Evolutionary conservation across 2,329 filamentous ascomycete genomes (phyloP).

Genomic region (Sporothrix euskadiensis): DNA sequence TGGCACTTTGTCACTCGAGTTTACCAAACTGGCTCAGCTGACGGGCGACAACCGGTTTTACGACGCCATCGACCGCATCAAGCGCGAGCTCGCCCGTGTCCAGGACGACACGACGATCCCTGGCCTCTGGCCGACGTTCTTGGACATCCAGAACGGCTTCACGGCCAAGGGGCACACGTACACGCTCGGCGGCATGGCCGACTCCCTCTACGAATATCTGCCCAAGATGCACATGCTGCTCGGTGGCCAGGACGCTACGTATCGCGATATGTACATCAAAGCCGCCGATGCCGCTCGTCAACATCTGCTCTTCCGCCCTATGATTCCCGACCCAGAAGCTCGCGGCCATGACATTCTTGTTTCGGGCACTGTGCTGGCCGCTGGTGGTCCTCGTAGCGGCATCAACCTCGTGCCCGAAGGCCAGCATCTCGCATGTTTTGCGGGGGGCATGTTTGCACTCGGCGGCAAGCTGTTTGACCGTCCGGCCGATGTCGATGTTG

Average conservation of each 20-base stretch:
- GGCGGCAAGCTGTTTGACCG: slow-evolving; percentile 49
- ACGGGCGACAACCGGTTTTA: slow-evolving; percentile 70
- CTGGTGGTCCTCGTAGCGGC: neutral
- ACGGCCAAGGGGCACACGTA: neutral
- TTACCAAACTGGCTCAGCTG: slow-evolving; percentile 68
- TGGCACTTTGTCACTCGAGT: slow-evolving; percentile 68
- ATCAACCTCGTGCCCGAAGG: slow-evolving; percentile 39
- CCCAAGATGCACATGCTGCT: slow-evolving; percentile 65
- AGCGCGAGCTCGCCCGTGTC: slow-evolving; percentile 64
- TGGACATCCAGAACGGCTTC: slow-evolving; percentile 57
- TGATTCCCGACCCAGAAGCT: slow-evolving; percentile 49
- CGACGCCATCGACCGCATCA: slow-evolving; percentile 73
- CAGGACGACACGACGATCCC: slow-evolving; percentile 71
- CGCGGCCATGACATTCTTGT: slow-evolving; percentile 64
- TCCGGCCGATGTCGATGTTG: slow-evolving; percentile 49
- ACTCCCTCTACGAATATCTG: slow-evolving; percentile 62
- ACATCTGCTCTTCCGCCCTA: slow-evolving; percentile 69
- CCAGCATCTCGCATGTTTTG: slow-evolving; percentile 51
- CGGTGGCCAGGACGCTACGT: slow-evolving; percentile 61
- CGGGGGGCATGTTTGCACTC: slow-evolving; percentile 51
- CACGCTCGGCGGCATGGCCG: slow-evolving; percentile 55
- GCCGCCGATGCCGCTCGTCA: slow-evolving; percentile 61
- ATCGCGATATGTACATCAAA: slow-evolving; percentile 63
- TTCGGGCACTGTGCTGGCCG: slow-evolving; percentile 46
- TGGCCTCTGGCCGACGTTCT: slow-evolving; percentile 70